These are phyloP conservation scores for Kodamaea alishanica DNA, from an alignment of 1,139 yeast species.

Conservation along the genomic window DNA sequence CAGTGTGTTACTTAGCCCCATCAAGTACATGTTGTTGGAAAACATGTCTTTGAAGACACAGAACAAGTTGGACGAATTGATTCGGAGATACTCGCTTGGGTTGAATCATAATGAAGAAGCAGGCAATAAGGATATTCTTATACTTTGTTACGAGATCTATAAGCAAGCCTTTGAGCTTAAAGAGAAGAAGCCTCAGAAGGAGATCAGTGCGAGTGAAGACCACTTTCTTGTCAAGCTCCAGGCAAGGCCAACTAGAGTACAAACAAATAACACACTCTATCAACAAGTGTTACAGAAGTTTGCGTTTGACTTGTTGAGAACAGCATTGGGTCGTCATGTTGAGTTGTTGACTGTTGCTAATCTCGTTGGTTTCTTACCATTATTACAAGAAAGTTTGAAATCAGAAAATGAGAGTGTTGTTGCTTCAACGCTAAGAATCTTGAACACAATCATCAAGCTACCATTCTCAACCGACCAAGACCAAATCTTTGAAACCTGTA, in stretches of 20 bases:
- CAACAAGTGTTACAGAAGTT: slow-evolving; percentile 66
- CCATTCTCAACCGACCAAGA: slow-evolving; percentile 59
- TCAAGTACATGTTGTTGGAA: slow-evolving; percentile 63
- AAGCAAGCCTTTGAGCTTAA: slow-evolving; percentile 45
- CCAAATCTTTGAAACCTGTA: slow-evolving; percentile 52
- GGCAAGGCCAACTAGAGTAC: slow-evolving; percentile 53
- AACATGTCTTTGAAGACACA: slow-evolving; percentile 66
- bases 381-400: slow-evolving; percentile 55
- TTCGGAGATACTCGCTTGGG: slow-evolving; percentile 76
- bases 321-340: slow-evolving; percentile 61
- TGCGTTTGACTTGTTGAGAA: slow-evolving; percentile 71
- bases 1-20: slow-evolving; percentile 62
- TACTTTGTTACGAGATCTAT: slow-evolving; percentile 72
- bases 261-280: slow-evolving; percentile 48
- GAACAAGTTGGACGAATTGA: slow-evolving; percentile 72
- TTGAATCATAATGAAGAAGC: slow-evolving; percentile 67
- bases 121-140: slow-evolving; percentile 54
- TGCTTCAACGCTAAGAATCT: slow-evolving; percentile 61
- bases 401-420: slow-evolving; percentile 75
- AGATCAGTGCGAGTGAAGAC: slow-evolving; percentile 30
- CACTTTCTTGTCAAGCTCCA: slow-evolving; percentile 70
- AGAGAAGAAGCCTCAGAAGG: slow-evolving; percentile 16
- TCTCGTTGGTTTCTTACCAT: slow-evolving; percentile 71
- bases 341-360: slow-evolving; percentile 57
- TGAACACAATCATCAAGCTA: slow-evolving; percentile 57